Evolutionary conservation across 2,329 filamentous ascomycete genomes (phyloP).

Genomic region (Thermothelomyces thermophilus): DNA sequence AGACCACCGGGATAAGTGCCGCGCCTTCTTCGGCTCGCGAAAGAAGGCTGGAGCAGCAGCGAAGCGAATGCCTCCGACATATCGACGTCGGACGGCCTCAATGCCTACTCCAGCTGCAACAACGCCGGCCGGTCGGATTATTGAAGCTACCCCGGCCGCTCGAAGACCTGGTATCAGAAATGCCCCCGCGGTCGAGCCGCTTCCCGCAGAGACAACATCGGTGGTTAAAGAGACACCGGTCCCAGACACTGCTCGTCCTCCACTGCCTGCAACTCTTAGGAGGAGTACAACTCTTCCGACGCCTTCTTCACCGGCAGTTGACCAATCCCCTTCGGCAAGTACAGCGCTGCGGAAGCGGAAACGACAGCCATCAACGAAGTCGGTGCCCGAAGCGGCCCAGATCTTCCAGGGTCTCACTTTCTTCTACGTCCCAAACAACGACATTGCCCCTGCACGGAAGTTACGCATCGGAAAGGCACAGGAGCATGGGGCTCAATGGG

Average conservation of each 20-base stretch:
- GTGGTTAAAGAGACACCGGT: slow-evolving; percentile 30
- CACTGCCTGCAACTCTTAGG: slow-evolving; percentile 16
- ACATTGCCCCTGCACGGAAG: slow-evolving; percentile 59
- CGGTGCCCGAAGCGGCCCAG: slow-evolving; percentile 45
- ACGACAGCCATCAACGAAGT: slow-evolving; percentile 34
- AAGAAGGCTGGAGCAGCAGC: not conserved
- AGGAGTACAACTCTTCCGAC: slow-evolving; percentile 31
- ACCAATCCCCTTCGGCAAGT: slow-evolving; percentile 21
- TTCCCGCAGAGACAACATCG: slow-evolving; percentile 15
- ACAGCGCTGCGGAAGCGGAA: slow-evolving; percentile 41
- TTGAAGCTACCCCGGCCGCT: slow-evolving; percentile 22
- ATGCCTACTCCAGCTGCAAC: slow-evolving; percentile 12
- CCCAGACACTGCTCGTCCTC: slow-evolving; percentile 22
- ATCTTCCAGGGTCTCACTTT: slow-evolving; percentile 58
- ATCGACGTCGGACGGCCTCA: slow-evolving; percentile 13
- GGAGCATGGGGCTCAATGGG: slow-evolving; percentile 70
- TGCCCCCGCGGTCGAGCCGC: not conserved
- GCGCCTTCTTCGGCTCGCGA: slow-evolving; percentile 23
- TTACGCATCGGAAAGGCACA: slow-evolving; percentile 67
- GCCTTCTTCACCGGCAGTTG: slow-evolving; percentile 17
- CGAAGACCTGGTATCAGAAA: slow-evolving; percentile 6
- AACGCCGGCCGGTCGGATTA: slow-evolving; percentile 10
- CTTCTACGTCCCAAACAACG: slow-evolving; percentile 77
- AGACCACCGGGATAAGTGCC: slow-evolving; percentile 29
- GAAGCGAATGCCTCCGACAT: not conserved